Evolutionary conservation across 495 filamentous ascomycete species (phyloP).

Genomic region (Venustampulla echinocandica): DNA sequence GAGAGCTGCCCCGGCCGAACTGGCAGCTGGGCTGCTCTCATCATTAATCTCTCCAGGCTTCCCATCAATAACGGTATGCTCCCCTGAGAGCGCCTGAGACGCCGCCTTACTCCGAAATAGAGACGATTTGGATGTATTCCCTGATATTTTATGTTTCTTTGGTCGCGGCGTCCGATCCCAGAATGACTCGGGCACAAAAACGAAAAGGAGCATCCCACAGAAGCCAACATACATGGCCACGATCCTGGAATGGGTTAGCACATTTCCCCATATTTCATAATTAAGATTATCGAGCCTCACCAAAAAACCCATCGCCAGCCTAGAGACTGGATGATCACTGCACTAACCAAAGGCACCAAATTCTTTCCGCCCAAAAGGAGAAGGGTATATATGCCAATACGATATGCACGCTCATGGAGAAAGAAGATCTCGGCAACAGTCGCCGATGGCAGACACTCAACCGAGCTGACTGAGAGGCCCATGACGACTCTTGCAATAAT

Average conservation of each 20-base stretch:
- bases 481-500: slow-evolving; percentile 78
- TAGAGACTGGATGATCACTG: slow-evolving; percentile 67
- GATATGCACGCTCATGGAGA: slow-evolving; percentile 86
- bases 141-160: slow-evolving; percentile 32
- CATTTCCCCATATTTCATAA: not conserved
- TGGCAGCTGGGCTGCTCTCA: not conserved
- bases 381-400: slow-evolving; percentile 92
- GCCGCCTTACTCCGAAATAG: not conserved
- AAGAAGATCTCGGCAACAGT: slow-evolving; percentile 97
- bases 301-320: slow-evolving; percentile 94
- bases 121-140: slow-evolving; percentile 19
- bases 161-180: slow-evolving; percentile 82
- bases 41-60: not conserved
- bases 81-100: not conserved
- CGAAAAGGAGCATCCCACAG: slow-evolving; percentile 64
- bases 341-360: slow-evolving; percentile 77
- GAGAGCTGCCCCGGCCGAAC: not conserved
- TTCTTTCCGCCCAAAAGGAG: slow-evolving; percentile 90
- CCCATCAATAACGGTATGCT: not conserved
- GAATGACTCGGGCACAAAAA: slow-evolving; percentile 94
- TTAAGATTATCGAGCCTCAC: slow-evolving; percentile 35
- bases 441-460: slow-evolving; percentile 91
- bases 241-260: slow-evolving; percentile 46
- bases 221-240: slow-evolving; percentile 77
- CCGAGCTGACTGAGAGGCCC: slow-evolving; percentile 79